Base-by-base conservation (phyloP, 2,329 filamentous ascomycete genomes). In the Lasiodiplodia sp. region DNA sequence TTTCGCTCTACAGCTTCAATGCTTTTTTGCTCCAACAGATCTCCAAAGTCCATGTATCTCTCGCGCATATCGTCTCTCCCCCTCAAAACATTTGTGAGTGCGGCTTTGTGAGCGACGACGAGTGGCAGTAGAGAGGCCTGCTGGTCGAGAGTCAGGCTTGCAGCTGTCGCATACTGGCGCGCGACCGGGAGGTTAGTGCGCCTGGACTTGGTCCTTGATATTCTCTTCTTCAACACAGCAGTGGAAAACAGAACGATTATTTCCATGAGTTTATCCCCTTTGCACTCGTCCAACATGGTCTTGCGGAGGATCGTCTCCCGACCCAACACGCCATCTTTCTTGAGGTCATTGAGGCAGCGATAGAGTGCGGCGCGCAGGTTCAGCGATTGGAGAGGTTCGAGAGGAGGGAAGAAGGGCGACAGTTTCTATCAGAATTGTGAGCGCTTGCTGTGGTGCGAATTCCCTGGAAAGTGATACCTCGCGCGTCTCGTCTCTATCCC, bases 281-380 rank as follows among this genome's bases (percentile, higher is more conserved):
- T 94, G 81, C 96, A 99, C 74, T 99, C 95, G 77, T 99, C 96
- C 64, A 99, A 84, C 92, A 97, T 97, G 0, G 93, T 97, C 83
- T 97, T 97, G 64, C 96, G 89, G 38, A 98, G 82, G 0, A 96
- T 87, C 0, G 88, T 87, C 75, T 97, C 94, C 62, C 92, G 87
- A 3, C 93, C 92, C 10, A 98, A 84, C 0, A 91, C 84, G 37
- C 94, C 94, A 81, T 89, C 92, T 82, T 96, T 97, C 83, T 98
- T 98, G 69, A 93, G 84, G 64, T 93, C 90, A 71, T 95, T 92
- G 66, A 99, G 87, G 72, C 87, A 89, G 79, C 93, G 88, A 74
- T 94, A 91, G 10, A 97, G 85, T 10, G 92, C 93, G 38, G 92
- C 90, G 63, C 96, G 92, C 7, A 99, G 87, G 77, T 97, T 97